Base-by-base conservation (phyloP, 2,329 filamentous ascomycete species). In the Botrytis elliptica region DNA sequence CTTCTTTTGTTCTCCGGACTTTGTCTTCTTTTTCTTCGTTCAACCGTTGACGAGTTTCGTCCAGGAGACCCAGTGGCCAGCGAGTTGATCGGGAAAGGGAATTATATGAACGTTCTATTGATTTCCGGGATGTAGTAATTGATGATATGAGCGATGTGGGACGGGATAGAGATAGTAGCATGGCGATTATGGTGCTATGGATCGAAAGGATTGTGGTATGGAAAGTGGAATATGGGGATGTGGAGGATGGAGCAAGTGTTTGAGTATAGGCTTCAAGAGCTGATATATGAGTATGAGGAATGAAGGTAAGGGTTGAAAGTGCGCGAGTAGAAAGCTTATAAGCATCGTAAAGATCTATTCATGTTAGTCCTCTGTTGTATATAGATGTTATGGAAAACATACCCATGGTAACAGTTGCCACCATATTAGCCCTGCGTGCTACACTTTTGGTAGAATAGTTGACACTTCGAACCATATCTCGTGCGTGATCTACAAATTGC, bases 401-500 rank as follows among this genome's bases (percentile, higher is more conserved):
- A 91, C 90, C 89, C 49, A 86, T 86, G 55, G 86, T 83, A 64
- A 88, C 88, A 77, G 92, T 89, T 65, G 90, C 90, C 42, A 95
- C 83, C 74, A 89, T 88, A 80, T 96, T 95, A 38, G 92, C 90
- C 73, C 94, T 89, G 73, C 95, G 90, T 57, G 96, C 91, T 70
- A 97, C 89, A 77, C 91, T 93, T 82, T 93, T 93, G 0, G 93
- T 95, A 72, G 93, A 92, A 79, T 92, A 91, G 79, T 95, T 95
- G 74, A 98, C 90, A 76, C 91, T 90, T 69, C 94, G 91, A 57
- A 99, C 91, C 82, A 94, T 95, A 72, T 98, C 95, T 78, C 94
- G 90, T 33, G 95, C 95, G 80, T 97, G 93, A 70, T 94, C 91
- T 71, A 97, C 91, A 82, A 99, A 97, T 78, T 96, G 91, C 80